Evolutionary conservation across 495 filamentous ascomycete genomes (phyloP), one percentile per base, ranked within the genome.

Genomic region (Apodospora peruviana): DNA sequence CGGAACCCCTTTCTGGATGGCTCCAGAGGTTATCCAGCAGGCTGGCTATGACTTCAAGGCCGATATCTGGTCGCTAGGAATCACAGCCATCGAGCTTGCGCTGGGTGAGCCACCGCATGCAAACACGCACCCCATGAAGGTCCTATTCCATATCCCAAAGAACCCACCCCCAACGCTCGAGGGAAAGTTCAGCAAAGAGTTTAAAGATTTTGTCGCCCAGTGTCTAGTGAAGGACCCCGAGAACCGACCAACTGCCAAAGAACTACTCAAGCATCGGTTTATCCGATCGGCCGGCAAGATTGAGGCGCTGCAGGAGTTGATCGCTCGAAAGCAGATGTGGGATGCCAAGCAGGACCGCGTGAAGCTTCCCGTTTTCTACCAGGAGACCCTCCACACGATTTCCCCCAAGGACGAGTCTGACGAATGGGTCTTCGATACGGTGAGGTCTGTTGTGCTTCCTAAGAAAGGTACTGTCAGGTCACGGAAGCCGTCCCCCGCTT

Each of bases 1-100:
- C n/a, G 93, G 93, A 7, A 98, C 93, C 3, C 93, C 93, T 0
- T 98, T 95, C 71, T 98, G 93, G 93, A 98, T 98, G 93, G 93
- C 93, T 4, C 93, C 93, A 7, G 93, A 98, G 64, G 93, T 98
- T 16, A 98, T 98, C 56, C 86, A 96, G 67, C 91, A 97, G 71
- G 82, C 87, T 45, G 93, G 93, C 22, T 97, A 98, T 56, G 91
- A 96, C 66, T 95, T 88, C 72, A 95, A 95, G 70, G 93, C 93
- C 18, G 93, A 98, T 64, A 91, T 98, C 38, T 98, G 93, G 93
- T 96, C 91, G 2, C 70, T 98, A 39, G 93, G 93, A 5, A 96
- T 98, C 57, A 96, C 93, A 0, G 93, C 93, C 17, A 87, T 97
- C 52, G 93, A 98, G 64, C 76, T 98, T 70, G 86, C 89, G 32